Evolutionary conservation across 2,329 filamentous ascomycete species (phyloP).

Genomic region (Pyrenochaeta sp.): DNA sequence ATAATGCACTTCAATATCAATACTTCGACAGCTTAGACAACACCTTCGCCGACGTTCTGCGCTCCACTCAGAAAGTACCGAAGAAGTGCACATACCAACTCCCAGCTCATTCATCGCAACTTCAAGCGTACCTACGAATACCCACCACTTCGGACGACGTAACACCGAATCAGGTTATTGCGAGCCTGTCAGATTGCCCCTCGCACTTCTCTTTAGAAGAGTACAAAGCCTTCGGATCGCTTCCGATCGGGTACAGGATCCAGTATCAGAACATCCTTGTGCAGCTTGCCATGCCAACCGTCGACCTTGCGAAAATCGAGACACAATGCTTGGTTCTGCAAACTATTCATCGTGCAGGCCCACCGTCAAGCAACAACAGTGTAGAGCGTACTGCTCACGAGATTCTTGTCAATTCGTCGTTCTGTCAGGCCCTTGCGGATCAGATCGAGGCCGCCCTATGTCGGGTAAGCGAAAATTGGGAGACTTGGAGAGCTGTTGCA

Average conservation of each 20-base stretch:
- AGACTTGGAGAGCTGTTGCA: constrained; percentile 51
- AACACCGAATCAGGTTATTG: neutral
- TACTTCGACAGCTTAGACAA: too few relatives aligned
- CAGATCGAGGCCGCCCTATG: constrained; percentile 20
- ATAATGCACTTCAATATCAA: too few relatives aligned
- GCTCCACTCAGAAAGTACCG: too few relatives aligned
- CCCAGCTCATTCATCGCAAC: too few relatives aligned
- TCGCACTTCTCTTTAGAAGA: constrained; percentile 59
- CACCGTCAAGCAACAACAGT: constrained; percentile 17
- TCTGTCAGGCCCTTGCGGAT: constrained; percentile 32
- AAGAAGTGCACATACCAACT: too few relatives aligned
- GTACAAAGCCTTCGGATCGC: constrained; percentile 59
- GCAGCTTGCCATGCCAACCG: constrained; percentile 47
- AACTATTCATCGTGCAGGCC: constrained; percentile 58
- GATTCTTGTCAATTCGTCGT: constrained; percentile 43
- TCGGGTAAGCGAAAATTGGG: constrained; percentile 36
- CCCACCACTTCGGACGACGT: too few relatives aligned
- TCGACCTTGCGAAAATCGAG: constrained; percentile 55
- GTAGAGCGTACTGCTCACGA: constrained; percentile 47
- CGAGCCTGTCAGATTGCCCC: constrained; percentile 52
- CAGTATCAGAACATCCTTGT: constrained; percentile 8
- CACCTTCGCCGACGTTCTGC: too few relatives aligned
- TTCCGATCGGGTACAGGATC: constrained; percentile 58
- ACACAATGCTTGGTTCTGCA: constrained; percentile 60
- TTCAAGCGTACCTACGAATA: too few relatives aligned